Evolutionary conservation across 2,329 filamentous ascomycete species (phyloP).

Genomic region (Dactylonectria estremocensis): DNA sequence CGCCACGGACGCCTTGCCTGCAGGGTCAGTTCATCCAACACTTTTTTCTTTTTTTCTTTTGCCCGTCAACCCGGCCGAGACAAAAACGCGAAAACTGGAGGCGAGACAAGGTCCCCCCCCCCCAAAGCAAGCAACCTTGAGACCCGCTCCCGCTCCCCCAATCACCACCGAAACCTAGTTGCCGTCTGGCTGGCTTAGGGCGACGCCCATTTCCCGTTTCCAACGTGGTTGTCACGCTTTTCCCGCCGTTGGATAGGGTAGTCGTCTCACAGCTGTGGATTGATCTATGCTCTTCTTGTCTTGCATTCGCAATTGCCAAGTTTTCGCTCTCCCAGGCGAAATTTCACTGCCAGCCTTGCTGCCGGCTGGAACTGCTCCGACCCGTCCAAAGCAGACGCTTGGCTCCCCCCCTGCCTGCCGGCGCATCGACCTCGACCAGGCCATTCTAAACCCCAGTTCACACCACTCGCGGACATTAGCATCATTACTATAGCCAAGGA

Average conservation of each 20-base stretch:
- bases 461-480: not conserved
- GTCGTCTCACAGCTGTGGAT: too few relatives aligned
- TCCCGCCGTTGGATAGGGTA: constrained; percentile 10
- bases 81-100: not conserved
- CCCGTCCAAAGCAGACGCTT: not conserved
- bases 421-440: not conserved
- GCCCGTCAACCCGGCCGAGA: constrained; percentile 16
- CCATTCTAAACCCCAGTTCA: constrained; percentile 4
- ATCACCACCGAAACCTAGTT: not conserved
- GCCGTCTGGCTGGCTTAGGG: not conserved
- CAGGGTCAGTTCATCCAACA: not conserved
- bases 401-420: not conserved
- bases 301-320: not conserved
- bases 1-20: too few relatives aligned
- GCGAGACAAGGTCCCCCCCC: constrained; percentile 2
- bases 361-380: not conserved
- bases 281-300: constrained; percentile 9
- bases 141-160: constrained; percentile 3
- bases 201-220: not conserved
- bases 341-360: not conserved
- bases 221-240: constrained; percentile 28
- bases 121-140: not conserved
- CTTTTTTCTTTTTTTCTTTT: not conserved
- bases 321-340: too few relatives aligned
- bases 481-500: constrained; percentile 3